These are phyloP conservation scores for Xylariaceae sp. DNA, from an alignment of 2,329 filamentous ascomycete species.

Conservation along the genomic window DNA sequence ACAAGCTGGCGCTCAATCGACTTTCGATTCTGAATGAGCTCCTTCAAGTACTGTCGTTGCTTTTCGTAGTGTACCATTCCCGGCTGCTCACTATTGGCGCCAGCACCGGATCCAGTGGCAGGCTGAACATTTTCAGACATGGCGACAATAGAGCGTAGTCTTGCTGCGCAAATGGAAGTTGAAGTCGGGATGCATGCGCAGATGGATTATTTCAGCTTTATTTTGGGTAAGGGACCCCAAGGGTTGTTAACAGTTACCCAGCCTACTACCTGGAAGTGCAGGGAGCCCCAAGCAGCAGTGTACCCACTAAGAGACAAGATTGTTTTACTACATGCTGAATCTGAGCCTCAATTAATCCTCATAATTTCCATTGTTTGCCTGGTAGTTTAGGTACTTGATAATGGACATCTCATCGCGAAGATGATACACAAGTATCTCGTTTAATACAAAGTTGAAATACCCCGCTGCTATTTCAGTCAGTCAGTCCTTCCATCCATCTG, in stretches of 20 bases:
- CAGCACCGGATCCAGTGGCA: conserved; percentile 14
- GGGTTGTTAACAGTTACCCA: too few relatives aligned
- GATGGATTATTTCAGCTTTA: background rate
- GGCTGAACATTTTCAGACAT: conserved; percentile 33
- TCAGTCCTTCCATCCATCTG: too few relatives aligned
- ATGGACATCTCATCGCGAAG: too few relatives aligned
- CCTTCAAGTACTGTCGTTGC: conserved; percentile 45
- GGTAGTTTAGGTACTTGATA: too few relatives aligned
- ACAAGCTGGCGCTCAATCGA: conserved; percentile 26
- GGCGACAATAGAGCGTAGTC: background rate
- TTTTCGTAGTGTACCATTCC: conserved; percentile 44
- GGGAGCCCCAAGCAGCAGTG: background rate
- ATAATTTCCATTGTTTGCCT: too few relatives aligned
- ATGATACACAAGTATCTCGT: too few relatives aligned
- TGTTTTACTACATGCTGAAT: background rate
- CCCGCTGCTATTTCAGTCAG: too few relatives aligned
- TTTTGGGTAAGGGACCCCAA: background rate
- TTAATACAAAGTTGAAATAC: too few relatives aligned
- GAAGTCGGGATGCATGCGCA: background rate
- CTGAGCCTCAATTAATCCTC: too few relatives aligned
- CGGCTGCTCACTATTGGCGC: conserved; percentile 22
- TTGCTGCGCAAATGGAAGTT: background rate
- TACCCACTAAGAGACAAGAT: background rate
- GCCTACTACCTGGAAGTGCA: too few relatives aligned
- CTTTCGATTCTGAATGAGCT: conserved; percentile 39